Evolutionary conservation across 805 yeast species (phyloP).

Genomic region (Scheffersomyces coipomensis): DNA sequence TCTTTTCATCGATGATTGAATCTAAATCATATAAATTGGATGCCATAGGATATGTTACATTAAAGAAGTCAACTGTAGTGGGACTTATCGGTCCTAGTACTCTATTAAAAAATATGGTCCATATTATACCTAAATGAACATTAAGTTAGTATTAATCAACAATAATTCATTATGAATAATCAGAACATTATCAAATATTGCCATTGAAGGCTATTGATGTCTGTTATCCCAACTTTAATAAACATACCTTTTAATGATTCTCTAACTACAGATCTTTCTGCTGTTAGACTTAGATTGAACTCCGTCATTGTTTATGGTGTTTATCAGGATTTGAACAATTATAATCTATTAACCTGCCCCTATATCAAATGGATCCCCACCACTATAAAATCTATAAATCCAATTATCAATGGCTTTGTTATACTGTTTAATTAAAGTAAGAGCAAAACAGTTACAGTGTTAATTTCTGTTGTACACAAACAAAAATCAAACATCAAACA

Average conservation of each 20-base stretch:
- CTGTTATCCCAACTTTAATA: too few species aligned
- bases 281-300: slow-evolving; percentile 44
- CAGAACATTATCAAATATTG: background rate
- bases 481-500: too few species aligned
- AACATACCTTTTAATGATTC: slow-evolving; percentile 55
- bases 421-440: too few species aligned
- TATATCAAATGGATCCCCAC: too few species aligned
- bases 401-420: too few species aligned
- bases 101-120: slow-evolving; percentile 68
- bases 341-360: too few species aligned
- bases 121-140: slow-evolving; percentile 46
- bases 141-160: slow-evolving; percentile 11
- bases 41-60: slow-evolving; percentile 57
- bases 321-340: too few species aligned
- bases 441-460: too few species aligned
- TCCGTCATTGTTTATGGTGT: too few species aligned
- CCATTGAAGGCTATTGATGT: background rate
- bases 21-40: slow-evolving; percentile 50
- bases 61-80: slow-evolving; percentile 51
- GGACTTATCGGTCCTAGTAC: slow-evolving; percentile 66
- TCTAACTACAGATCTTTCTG: slow-evolving; percentile 52
- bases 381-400: too few species aligned
- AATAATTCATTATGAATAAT: too few species aligned
- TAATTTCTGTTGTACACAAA: too few species aligned
- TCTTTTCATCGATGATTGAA: slow-evolving; percentile 33